Conservation (phyloP, 495 filamentous ascomycete species). For the Podospora comata region DNA sequence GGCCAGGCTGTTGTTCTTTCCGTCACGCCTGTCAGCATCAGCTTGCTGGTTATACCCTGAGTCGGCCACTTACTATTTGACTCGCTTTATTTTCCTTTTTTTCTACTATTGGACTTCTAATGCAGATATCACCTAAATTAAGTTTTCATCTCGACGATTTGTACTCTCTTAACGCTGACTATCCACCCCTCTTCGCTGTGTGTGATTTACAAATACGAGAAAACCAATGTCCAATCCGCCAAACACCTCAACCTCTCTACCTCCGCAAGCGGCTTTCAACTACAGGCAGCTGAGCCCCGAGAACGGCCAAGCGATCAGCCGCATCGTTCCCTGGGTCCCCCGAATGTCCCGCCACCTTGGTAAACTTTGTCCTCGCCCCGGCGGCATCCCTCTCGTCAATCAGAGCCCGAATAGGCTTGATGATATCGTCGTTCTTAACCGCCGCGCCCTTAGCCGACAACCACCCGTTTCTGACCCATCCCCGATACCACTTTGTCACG, state of each 20-base stretch:
- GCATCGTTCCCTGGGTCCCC: slow-evolving; percentile 67
- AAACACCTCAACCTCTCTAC: no score
- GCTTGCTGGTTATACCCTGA: slow-evolving; percentile 23
- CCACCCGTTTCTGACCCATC: slow-evolving; percentile 81
- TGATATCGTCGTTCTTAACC: slow-evolving; percentile 83
- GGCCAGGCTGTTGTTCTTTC: slow-evolving; percentile 6
- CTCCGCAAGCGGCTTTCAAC: neutral
- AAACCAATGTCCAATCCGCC: no score
- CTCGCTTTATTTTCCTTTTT: slow-evolving; percentile 37
- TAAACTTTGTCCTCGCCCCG: slow-evolving; percentile 64
- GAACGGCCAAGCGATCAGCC: slow-evolving; percentile 76
- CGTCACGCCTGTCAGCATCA: slow-evolving; percentile 12
- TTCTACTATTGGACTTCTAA: slow-evolving; percentile 54
- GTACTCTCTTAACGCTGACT: neutral
- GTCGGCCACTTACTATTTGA: slow-evolving; percentile 32
- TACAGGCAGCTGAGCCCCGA: slow-evolving; percentile 33
- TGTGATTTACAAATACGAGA: neutral
- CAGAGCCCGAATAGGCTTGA: slow-evolving; percentile 67
- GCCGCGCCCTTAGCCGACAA: slow-evolving; percentile 61
- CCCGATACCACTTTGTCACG: slow-evolving; percentile 74
- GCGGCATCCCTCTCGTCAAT: slow-evolving; percentile 64
- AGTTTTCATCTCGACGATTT: slow-evolving; percentile 24
- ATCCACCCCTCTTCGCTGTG: neutral
- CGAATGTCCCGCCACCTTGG: slow-evolving; percentile 85
- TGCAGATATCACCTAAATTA: slow-evolving; percentile 52